Conservation (phyloP, 345 rosid genomes). For the Linum trigynum region DNA sequence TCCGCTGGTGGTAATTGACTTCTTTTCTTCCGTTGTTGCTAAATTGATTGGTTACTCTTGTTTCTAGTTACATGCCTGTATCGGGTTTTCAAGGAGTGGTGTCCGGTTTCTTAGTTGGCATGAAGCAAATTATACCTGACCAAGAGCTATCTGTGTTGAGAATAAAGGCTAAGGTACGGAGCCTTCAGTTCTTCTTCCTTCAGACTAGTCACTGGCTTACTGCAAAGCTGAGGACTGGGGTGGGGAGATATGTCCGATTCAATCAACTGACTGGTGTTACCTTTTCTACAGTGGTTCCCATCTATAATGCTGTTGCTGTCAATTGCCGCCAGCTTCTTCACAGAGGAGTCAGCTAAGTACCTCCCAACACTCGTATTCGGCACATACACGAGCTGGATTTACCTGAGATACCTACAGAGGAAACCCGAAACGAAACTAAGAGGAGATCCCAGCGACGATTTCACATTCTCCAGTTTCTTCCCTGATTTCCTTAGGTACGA, state of each 20-base stretch:
- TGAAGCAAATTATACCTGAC: constrained; percentile 92
- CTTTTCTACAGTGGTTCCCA: constrained; percentile 80
- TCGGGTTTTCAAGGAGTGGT: constrained; percentile 93
- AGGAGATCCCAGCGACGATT: constrained; percentile 95
- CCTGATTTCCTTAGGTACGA: constrained; percentile 73
- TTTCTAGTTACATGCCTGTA: constrained; percentile 74
- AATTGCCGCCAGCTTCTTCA: constrained; percentile 66
- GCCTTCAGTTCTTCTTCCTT: background rate
- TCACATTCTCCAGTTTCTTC: constrained; percentile 89
- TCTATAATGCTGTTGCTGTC: constrained; percentile 60
- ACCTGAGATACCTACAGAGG: constrained; percentile 80
- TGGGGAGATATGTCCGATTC: constrained; percentile 12
- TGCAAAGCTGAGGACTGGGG: constrained; percentile 1
- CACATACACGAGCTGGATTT: constrained; percentile 84
- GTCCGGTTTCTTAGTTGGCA: constrained; percentile 81
- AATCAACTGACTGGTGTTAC: constrained; percentile 10
- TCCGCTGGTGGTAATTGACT: too few species aligned
- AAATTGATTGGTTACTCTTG: constrained; percentile 4
- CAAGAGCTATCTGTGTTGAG: constrained; percentile 66
- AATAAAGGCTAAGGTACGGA: constrained; percentile 77
- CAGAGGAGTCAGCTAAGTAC: constrained; percentile 52
- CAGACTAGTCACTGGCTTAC: background rate
- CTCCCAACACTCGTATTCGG: constrained; percentile 92
- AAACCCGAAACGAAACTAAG: constrained; percentile 77
- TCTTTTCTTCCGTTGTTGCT: too few species aligned